phyloP scores from a whole-genome alignment of 306 rosid species.

The Prunus dulcis region DNA sequence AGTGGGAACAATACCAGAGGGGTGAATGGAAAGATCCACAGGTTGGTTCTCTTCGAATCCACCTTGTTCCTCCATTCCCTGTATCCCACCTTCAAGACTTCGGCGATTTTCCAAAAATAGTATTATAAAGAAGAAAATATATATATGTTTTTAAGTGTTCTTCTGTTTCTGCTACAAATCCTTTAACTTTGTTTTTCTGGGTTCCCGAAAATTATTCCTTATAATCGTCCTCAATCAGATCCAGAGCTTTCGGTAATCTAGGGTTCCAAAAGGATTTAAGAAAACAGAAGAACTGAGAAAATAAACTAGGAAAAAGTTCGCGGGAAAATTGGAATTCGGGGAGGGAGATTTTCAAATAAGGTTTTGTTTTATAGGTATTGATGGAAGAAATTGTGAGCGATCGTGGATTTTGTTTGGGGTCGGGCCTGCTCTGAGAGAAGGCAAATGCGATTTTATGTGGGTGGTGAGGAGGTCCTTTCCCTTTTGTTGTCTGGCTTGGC shows the following conservation, averaged over 20 bases:
- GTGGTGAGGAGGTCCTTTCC: neutral
- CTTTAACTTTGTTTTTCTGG: neutral
- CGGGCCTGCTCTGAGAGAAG: neutral
- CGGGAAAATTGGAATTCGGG: neutral
- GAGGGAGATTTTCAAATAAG: neutral
- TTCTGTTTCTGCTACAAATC: neutral
- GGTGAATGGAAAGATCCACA: conserved; percentile 22
- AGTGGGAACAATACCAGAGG: conserved; percentile 27
- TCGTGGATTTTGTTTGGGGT: neutral
- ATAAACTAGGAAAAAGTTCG: neutral
- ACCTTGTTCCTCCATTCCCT: conserved; percentile 15
- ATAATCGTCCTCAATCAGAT: conserved; percentile 2
- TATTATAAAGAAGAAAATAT: neutral
- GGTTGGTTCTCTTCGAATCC: conserved; percentile 37
- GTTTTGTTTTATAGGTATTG: neutral
- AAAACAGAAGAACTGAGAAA: neutral
- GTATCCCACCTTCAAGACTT: neutral
- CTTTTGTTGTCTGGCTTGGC: neutral
- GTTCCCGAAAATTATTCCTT: neutral
- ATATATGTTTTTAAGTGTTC: neutral
- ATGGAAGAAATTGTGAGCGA: neutral
- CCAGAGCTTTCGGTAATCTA: neutral
- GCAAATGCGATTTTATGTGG: neutral
- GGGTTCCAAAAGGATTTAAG: neutral
- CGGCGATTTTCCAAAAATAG: neutral